Conservation (phyloP, 2,329 filamentous ascomycete species). For the Sporothrix mexicana region DNA sequence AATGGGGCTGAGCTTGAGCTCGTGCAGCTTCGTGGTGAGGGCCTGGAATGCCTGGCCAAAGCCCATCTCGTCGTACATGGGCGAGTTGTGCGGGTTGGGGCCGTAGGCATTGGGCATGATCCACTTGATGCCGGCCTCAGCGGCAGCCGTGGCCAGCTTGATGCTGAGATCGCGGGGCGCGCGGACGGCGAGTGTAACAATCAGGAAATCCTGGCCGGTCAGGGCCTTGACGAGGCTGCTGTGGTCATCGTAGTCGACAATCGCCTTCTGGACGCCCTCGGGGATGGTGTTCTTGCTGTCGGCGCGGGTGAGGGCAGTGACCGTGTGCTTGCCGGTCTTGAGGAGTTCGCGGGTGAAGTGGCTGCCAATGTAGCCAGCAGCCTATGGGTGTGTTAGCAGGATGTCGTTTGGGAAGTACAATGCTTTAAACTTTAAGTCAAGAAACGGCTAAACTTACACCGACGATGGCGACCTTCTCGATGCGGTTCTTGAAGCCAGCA, state of each 20-base stretch:
- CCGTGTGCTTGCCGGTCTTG: slow-evolving; percentile 50
- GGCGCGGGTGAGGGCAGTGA: slow-evolving; percentile 57
- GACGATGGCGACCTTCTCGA: slow-evolving; percentile 41
- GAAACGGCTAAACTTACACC: slow-evolving; percentile 37
- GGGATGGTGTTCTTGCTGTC: slow-evolving; percentile 52
- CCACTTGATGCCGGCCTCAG: slow-evolving; percentile 51
- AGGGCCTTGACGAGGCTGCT: slow-evolving; percentile 36
- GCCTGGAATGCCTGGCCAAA: slow-evolving; percentile 35
- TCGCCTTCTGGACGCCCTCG: slow-evolving; percentile 46
- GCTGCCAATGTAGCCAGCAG: slow-evolving; percentile 39
- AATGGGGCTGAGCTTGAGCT: slow-evolving; percentile 45
- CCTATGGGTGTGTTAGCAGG: slow-evolving; percentile 34
- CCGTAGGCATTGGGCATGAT: slow-evolving; percentile 53
- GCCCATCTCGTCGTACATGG: slow-evolving; percentile 38
- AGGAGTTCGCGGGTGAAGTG: slow-evolving; percentile 37
- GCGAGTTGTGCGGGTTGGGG: slow-evolving; percentile 38
- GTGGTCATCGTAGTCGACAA: slow-evolving; percentile 48
- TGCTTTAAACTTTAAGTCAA: no score
- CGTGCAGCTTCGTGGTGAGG: slow-evolving; percentile 48
- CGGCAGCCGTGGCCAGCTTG: slow-evolving; percentile 52
- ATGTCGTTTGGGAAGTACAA: background rate
- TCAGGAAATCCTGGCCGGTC: slow-evolving; percentile 38
- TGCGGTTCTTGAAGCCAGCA: slow-evolving; percentile 41
- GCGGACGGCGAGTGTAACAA: slow-evolving; percentile 38
- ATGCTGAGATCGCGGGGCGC: slow-evolving; percentile 46